Evolutionary conservation across 2,329 filamentous ascomycete genomes (phyloP).

Genomic region (Pseudogymnoascus pannorum): DNA sequence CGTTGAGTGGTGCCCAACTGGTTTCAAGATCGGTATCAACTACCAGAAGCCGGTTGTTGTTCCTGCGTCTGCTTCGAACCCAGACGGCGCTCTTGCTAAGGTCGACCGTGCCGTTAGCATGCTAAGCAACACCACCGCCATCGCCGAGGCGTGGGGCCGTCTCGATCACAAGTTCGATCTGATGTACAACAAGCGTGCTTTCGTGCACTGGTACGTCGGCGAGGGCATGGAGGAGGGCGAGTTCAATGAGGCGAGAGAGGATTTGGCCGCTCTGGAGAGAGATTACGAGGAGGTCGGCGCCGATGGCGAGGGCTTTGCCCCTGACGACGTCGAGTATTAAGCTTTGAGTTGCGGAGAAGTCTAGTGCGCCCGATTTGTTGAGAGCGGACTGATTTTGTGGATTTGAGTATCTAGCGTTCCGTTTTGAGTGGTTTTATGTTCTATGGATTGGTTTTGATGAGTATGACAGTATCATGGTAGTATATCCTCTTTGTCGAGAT

Average conservation of each 20-base stretch:
- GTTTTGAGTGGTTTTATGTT: conserved; percentile 3
- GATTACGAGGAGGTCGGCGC: conserved; percentile 58
- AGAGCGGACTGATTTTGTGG: not conserved
- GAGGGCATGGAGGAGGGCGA: conserved; percentile 66
- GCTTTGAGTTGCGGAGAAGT: not conserved
- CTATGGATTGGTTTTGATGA: not conserved
- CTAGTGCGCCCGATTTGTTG: not conserved
- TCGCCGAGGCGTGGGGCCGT: conserved; percentile 57
- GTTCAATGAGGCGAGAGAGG: conserved; percentile 59
- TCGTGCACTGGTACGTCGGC: conserved; percentile 66
- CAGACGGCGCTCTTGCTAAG: conserved; percentile 41
- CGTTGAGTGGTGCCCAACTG: conserved; percentile 63
- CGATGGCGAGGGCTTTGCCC: conserved; percentile 45
- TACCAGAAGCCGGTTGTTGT: conserved; percentile 51
- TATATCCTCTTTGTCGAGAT: not conserved
- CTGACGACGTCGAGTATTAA: conserved; percentile 37
- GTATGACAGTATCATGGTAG: conserved; percentile 7
- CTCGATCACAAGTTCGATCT: conserved; percentile 63
- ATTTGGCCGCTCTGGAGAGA: conserved; percentile 57
- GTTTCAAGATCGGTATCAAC: conserved; percentile 64
- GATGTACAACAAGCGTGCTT: conserved; percentile 63
- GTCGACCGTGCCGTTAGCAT: conserved; percentile 52
- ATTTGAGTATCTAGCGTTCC: conserved; percentile 4
- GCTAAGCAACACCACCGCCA: conserved; percentile 61
- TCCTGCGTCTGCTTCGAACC: conserved; percentile 31